Evolutionary conservation across 1,284 basidiomycete species (phyloP).

Genomic region (Heterobasidion parviporum): DNA sequence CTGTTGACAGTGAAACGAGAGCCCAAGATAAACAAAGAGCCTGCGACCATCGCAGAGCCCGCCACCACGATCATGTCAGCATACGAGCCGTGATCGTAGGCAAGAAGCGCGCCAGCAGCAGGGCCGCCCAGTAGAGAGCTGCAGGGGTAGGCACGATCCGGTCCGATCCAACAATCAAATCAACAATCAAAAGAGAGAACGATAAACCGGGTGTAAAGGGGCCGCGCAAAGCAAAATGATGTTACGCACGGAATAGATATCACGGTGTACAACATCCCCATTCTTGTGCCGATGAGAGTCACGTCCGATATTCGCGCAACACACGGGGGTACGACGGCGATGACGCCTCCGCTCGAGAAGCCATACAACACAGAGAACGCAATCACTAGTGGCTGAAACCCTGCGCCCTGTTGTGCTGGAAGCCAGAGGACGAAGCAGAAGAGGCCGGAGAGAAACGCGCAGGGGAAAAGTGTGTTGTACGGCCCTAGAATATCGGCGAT

Average conservation of each 20-base stretch:
- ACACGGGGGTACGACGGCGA: conserved; percentile 1
- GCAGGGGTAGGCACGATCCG: neutral
- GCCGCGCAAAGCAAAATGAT: neutral
- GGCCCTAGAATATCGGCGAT: conserved; percentile 52
- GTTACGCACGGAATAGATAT: conserved; percentile 1
- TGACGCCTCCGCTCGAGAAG: neutral
- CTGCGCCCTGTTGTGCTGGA: conserved; percentile 19
- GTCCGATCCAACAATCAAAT: neutral
- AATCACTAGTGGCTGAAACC: conserved; percentile 26
- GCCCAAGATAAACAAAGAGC: neutral
- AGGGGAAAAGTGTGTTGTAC: conserved; percentile 49
- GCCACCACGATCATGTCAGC: neutral
- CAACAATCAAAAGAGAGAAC: neutral
- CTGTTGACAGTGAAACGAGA: neutral
- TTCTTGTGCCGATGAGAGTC: neutral
- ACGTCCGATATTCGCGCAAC: conserved; percentile 2
- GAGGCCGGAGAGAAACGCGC: conserved; percentile 52
- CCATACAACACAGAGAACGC: conserved; percentile 52
- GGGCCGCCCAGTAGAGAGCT: conserved; percentile 1
- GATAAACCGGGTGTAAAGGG: neutral
- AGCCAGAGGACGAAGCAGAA: conserved; percentile 51
- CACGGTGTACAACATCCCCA: conserved; percentile 3
- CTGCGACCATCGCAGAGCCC: neutral
- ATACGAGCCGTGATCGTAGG: neutral
- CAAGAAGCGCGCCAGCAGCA: neutral